Evolutionary conservation across 257 asterid genomes (phyloP), one percentile per base, ranked within the genome.

Genomic region (Cruciata laevipes): DNA sequence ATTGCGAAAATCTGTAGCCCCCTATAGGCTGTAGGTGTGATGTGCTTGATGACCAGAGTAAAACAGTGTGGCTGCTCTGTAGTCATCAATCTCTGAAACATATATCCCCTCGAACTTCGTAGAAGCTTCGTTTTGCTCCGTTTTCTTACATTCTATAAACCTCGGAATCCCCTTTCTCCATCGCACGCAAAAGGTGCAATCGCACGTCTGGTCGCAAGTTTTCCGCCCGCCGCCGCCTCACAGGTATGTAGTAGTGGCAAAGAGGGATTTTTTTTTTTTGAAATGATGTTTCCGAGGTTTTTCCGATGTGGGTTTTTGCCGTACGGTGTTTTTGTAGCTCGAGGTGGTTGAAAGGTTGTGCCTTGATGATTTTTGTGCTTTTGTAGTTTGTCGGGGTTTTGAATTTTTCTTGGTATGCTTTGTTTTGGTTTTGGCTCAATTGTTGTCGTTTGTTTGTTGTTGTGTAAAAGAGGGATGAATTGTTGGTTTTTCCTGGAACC

Each of bases 31-130:
- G 30, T 27, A 27, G 30, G 30, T 27, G 30, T 27, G 30, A 1
- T 27, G 47, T 7, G 2, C 13, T 4, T 13, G 51, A 44, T 44
- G 53, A 44, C 53, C 20, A 47, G 53, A 47, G 20, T 17, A 16
- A 47, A 47, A 47, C 55, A 47, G 31, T 56, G 42, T 63, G 58
- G 70, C 42, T 2, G 65, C 65, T 55, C 40, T 60, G 58, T 58
- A 58, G 65, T 63, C 52, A 37, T 25, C 27, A 53, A 37, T 38
- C 32, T 58, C 32, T 23, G 40, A 35, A 11, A 37, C 3, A 13
- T 4, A 3, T 47, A 47, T 53, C 60, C 27, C 20, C 38, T 21
- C 32, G 30, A 13, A 58, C 6, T 70, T 61, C 74, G 3, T 6
- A 21, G 74, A 70, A 61, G 38, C 38, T 70, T 70, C 74, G 23